These are phyloP conservation scores for Globisporangium paddicum DNA, from an alignment of 352 stramenopile species.

Conservation along the genomic window DNA sequence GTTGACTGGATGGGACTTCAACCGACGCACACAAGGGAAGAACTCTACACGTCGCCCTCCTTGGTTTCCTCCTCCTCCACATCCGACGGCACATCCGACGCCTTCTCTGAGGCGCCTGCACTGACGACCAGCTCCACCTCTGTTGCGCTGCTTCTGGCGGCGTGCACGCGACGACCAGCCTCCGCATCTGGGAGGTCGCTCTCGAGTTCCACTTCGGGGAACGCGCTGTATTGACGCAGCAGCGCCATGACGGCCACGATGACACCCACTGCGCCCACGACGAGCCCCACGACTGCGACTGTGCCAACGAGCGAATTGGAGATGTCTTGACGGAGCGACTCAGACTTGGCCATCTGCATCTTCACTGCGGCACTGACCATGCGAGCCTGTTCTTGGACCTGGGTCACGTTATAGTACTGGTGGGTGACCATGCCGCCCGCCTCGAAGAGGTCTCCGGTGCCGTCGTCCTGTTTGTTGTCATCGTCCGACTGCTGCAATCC, in stretches of 20 bases:
- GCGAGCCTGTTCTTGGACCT: slow-evolving; percentile 1
- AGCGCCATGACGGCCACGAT: slow-evolving; percentile 16
- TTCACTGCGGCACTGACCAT: slow-evolving; percentile 10
- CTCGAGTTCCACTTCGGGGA: slow-evolving; percentile 4
- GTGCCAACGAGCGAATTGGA: slow-evolving; percentile 10
- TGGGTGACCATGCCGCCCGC: neutral
- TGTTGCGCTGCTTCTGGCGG: neutral
- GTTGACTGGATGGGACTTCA: neutral
- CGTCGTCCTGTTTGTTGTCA: neutral
- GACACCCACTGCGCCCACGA: slow-evolving; percentile 12
- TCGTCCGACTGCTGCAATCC: neutral
- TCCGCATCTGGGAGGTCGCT: slow-evolving; percentile 6
- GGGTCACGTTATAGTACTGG: slow-evolving; percentile 8
- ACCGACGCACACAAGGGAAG: neutral
- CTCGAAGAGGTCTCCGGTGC: neutral
- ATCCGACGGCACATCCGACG: neutral
- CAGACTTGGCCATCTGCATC: slow-evolving; percentile 14
- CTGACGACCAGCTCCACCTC: neutral
- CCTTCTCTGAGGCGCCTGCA: neutral
- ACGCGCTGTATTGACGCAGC: slow-evolving; percentile 13
- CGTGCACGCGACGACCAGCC: neutral
- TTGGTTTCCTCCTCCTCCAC: slow-evolving; percentile 4
- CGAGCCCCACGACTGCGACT: slow-evolving; percentile 12
- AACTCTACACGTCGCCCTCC: neutral
- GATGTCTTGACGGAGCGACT: slow-evolving; percentile 8